These are phyloP conservation scores for Globisporangium nunn DNA, from an alignment of 352 stramenopile genomes.

Conservation along the genomic window DNA sequence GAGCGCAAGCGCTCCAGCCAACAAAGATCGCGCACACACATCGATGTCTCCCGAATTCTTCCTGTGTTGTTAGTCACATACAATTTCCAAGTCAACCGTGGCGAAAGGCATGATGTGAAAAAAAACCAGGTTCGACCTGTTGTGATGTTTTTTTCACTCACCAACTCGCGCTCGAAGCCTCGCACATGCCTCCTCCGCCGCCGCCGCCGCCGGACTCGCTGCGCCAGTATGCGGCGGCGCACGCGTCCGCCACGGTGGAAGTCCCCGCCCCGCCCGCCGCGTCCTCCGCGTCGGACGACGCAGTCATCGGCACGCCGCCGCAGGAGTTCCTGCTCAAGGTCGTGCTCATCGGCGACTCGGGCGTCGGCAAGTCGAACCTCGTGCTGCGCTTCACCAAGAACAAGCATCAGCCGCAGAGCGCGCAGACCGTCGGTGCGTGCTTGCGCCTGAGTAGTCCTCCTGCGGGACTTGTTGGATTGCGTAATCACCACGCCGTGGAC, in stretches of 20 bases:
- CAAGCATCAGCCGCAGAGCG: slow-evolving; percentile 71
- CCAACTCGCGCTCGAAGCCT: not conserved
- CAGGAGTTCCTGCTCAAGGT: slow-evolving; percentile 77
- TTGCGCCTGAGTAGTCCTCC: too few relatives aligned
- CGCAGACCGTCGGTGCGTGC: slow-evolving; percentile 58
- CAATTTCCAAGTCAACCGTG: too few relatives aligned
- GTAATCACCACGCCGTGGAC: too few relatives aligned
- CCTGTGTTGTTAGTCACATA: too few relatives aligned
- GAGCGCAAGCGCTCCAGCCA: too few relatives aligned
- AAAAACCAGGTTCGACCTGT: too few relatives aligned
- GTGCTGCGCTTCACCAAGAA: slow-evolving; percentile 88
- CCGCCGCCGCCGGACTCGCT: not conserved
- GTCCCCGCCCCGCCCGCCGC: too few relatives aligned
- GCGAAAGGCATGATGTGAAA: too few relatives aligned
- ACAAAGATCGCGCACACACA: too few relatives aligned
- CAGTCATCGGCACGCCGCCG: slow-evolving; percentile 11
- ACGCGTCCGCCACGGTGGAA: not conserved
- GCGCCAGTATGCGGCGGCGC: slow-evolving; percentile 1
- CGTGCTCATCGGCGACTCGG: slow-evolving; percentile 84
- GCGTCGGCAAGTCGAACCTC: slow-evolving; percentile 85
- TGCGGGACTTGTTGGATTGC: too few relatives aligned
- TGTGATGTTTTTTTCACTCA: not conserved
- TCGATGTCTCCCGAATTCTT: too few relatives aligned
- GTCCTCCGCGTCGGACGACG: not conserved
- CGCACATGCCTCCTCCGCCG: not conserved